Base-by-base conservation (phyloP, 2,329 filamentous ascomycete species). In the Pseudogymnoascus sp. region DNA sequence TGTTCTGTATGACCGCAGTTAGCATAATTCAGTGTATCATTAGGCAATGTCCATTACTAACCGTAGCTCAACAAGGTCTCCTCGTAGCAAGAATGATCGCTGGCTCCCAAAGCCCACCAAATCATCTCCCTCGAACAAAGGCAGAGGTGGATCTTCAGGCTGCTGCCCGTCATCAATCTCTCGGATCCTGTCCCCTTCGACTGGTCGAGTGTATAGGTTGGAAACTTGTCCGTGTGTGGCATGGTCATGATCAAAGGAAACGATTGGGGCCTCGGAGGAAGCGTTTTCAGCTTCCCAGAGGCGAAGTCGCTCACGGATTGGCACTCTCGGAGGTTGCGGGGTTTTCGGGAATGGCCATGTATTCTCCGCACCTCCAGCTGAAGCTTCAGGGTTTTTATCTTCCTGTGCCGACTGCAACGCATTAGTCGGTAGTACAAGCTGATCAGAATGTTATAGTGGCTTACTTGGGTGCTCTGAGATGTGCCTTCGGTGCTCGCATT, bases 51-150 rank as follows among this genome's bases (percentile, higher is more conserved):
- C 15, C 15, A 59, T 47, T 33, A 60, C 41, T 59, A 67, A 72
- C 69, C 57, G 33, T 11, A 73, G 54, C 61, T 71, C 71, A 37
- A 73, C 71, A 36, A 73, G 65, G 63, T 73, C 71, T 31, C 71
- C 71, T 35, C 68, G 67, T 26, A 71, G 58, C 10, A 73, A 63
- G 54, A 71, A 73, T 39, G 62, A 65, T 11, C 71, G 67, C 35
- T 61, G 64, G 21, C 62, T 60, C 6, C 71, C 69, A 65, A 71
- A 62, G 65, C 82, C 79, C 9, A 81, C 77, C n/a, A 82, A 71
- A 64, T 82, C 79, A 37, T 78, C 78, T 40, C 72, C 71, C 29
- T 73, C 71, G 58, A 79, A 66, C 50, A 75, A 74, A 5, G 73
- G 67, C 17, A 69, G 65, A 33, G 66, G 47, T 54, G 47, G 29